Conservation (phyloP, 345 rosid genomes). For the Dipteronia sinensis region DNA sequence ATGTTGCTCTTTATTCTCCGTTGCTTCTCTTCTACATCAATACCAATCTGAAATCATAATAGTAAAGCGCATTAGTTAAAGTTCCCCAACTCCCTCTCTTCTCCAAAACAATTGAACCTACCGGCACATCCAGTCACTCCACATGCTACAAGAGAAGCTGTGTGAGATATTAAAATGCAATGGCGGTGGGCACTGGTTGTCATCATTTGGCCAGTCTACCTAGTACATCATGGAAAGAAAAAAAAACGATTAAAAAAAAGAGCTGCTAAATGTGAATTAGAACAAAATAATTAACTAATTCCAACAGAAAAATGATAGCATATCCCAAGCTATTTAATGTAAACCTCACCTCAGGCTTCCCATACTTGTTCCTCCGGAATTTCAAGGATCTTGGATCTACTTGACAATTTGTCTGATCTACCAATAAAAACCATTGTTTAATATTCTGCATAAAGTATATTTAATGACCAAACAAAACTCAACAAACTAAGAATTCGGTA, state of each 20-base stretch:
- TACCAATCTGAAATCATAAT: constrained; percentile 58
- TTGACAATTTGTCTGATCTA: constrained; percentile 59
- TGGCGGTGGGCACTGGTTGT: constrained; percentile 34
- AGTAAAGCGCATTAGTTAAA: constrained; percentile 17
- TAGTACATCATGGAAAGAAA: constrained; percentile 22
- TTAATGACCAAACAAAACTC: not conserved
- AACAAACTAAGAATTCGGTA: not conserved
- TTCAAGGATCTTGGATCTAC: constrained; percentile 62
- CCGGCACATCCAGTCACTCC: constrained; percentile 73
- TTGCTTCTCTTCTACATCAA: constrained; percentile 84
- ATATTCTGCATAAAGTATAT: constrained; percentile 11
- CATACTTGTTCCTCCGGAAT: constrained; percentile 74
- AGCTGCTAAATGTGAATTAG: not conserved
- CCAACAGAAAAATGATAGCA: not conserved
- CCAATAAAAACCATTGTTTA: constrained; percentile 22
- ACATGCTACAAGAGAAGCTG: constrained; percentile 79
- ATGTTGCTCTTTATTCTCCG: constrained; percentile 55
- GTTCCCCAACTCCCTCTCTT: not conserved
- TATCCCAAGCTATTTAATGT: not conserved
- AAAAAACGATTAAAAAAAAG: not conserved
- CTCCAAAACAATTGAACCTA: constrained; percentile 29
- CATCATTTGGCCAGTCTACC: constrained; percentile 64
- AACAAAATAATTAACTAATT: not conserved
- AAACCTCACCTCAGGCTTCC: constrained; percentile 89
- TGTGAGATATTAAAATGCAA: constrained; percentile 87